Percentiles rank a stretch among this genome's conserved stretches.
Evolutionary conservation across 352 stramenopile genomes (phyloP).

Genomic region (Globisporangium viniferum): DNA sequence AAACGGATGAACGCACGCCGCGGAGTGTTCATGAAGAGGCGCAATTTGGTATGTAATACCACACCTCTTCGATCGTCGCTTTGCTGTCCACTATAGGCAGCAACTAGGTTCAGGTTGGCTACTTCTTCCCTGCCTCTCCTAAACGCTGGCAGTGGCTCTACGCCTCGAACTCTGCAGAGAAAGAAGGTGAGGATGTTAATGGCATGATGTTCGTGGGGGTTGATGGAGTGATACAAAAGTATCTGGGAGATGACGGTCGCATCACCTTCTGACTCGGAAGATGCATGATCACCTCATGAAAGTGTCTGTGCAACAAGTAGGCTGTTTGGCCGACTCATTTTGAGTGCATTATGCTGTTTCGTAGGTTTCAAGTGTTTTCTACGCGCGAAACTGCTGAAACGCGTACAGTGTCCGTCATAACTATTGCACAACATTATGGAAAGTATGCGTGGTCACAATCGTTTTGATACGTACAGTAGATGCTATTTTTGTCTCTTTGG

Average conservation of each 20-base stretch:
- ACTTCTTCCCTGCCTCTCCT: too few species aligned
- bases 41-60: background rate
- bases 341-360: background rate
- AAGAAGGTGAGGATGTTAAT: too few species aligned
- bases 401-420: background rate
- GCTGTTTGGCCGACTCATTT: background rate
- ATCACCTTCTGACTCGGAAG: background rate
- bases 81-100: too few species aligned
- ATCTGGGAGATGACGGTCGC: background rate
- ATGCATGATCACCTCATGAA: background rate
- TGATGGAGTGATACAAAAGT: background rate
- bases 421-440: background rate
- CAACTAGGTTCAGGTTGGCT: too few species aligned
- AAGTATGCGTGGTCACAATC: background rate
- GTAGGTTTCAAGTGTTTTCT: background rate
- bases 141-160: too few species aligned
- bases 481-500: background rate
- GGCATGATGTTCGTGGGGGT: background rate
- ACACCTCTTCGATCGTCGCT: too few species aligned
- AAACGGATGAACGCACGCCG: background rate
- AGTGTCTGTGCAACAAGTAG: background rate
- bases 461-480: background rate
- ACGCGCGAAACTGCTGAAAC: slow-evolving; percentile 3
- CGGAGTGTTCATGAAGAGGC: background rate
- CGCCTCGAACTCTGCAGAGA: too few species aligned